phyloP scores from a whole-genome alignment of 768 basidiomycete species.

The Boletus rufocinnamomeus region DNA sequence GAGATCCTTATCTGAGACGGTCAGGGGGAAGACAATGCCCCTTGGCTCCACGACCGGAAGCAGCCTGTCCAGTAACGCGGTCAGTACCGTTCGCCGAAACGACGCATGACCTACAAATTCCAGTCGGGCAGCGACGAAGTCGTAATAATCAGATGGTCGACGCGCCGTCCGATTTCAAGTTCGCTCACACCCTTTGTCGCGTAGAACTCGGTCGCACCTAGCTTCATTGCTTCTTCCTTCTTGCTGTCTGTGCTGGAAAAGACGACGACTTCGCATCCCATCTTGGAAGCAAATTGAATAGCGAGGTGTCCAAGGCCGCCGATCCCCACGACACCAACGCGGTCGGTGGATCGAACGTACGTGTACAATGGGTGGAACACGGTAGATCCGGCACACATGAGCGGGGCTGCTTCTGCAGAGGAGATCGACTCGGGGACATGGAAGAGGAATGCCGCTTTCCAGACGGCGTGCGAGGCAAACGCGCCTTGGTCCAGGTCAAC shows the following conservation, averaged over 20 bases:
- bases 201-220: slow-evolving; percentile 41
- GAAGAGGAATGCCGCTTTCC: slow-evolving; percentile 38
- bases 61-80: slow-evolving; percentile 15
- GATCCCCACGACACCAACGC: slow-evolving; percentile 37
- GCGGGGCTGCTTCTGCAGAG: slow-evolving; percentile 35
- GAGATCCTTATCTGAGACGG: slow-evolving; percentile 26
- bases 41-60: slow-evolving; percentile 29
- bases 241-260: slow-evolving; percentile 38
- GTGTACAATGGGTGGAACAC: slow-evolving; percentile 33
- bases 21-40: slow-evolving; percentile 30
- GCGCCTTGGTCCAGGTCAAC: slow-evolving; percentile 36
- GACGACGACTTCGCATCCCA: slow-evolving; percentile 41
- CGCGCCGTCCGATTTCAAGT: slow-evolving; percentile 29
- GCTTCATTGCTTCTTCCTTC: slow-evolving; percentile 32
- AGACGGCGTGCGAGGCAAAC: slow-evolving; percentile 38
- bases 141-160: slow-evolving; percentile 37
- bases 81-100: neutral
- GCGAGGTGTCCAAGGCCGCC: slow-evolving; percentile 43
- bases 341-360: slow-evolving; percentile 32
- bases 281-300: slow-evolving; percentile 41
- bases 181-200: slow-evolving; percentile 27
- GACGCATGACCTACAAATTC: slow-evolving; percentile 26
- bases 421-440: slow-evolving; percentile 34
- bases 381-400: slow-evolving; percentile 41
- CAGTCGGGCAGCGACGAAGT: slow-evolving; percentile 33